Conservation (phyloP, 345 rosid species). For the Pistacia integerrima region DNA sequence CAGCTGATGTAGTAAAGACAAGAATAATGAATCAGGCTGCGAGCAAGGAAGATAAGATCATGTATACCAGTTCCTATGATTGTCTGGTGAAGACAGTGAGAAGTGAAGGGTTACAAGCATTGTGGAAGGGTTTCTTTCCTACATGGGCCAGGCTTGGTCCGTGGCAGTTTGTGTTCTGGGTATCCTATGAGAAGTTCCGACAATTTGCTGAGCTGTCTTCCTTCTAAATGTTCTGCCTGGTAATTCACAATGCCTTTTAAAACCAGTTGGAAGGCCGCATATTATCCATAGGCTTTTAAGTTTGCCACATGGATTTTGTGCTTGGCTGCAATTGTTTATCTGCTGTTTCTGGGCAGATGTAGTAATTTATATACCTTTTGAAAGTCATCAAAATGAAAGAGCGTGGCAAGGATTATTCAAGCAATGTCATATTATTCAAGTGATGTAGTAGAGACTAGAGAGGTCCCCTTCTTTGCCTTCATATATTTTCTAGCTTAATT, state of each 20-base stretch:
- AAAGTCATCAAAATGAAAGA: background rate
- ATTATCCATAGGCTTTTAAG: background rate
- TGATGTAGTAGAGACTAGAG: background rate
- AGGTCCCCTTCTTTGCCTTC: background rate
- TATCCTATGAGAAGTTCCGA: constrained; percentile 78
- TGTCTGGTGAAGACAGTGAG: constrained; percentile 81
- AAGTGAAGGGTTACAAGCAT: constrained; percentile 69
- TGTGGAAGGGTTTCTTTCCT: constrained; percentile 91
- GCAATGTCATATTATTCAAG: background rate
- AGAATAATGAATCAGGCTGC: constrained; percentile 79
- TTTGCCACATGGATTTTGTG: background rate
- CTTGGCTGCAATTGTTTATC: background rate
- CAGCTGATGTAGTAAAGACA: constrained; percentile 91
- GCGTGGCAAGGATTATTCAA: background rate
- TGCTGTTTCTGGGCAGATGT: background rate
- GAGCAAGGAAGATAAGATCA: constrained; percentile 32
- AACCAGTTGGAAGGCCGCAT: background rate
- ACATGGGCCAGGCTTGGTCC: constrained; percentile 97
- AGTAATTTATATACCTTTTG: background rate
- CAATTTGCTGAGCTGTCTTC: constrained; percentile 68
- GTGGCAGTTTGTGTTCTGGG: constrained; percentile 96
- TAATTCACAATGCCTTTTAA: background rate
- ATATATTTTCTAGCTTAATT: background rate
- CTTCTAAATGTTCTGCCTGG: constrained; percentile 43
- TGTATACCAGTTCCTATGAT: constrained; percentile 63